Conservation (phyloP, 768 basidiomycete genomes). For the Chalciporus pseudorubinellus region DNA sequence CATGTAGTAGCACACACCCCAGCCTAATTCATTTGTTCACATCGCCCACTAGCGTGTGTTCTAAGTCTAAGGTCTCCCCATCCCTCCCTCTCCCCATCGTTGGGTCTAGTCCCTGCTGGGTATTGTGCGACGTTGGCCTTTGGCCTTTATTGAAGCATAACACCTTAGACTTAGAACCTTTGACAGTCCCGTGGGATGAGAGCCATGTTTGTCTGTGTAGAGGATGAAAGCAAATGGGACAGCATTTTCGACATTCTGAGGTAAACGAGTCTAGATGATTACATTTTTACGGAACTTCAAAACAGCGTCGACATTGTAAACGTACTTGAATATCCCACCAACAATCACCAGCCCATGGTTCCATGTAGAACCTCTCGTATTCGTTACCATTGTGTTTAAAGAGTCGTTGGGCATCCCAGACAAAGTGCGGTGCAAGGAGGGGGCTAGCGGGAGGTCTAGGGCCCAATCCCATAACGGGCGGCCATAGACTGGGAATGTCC, state of each 20-base stretch:
- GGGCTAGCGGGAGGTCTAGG: not conserved
- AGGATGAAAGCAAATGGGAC: conserved; percentile 7
- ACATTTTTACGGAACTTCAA: too few species aligned
- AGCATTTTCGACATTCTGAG: not conserved
- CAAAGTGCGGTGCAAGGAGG: conserved; percentile 13
- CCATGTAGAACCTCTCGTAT: conserved; percentile 29
- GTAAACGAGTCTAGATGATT: too few species aligned
- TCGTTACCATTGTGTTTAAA: conserved; percentile 27
- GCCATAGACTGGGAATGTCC: not conserved
- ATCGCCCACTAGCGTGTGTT: too few species aligned
- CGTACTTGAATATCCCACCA: conserved; percentile 40
- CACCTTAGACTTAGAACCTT: too few species aligned
- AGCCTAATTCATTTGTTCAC: too few species aligned
- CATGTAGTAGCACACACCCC: too few species aligned
- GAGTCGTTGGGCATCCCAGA: conserved; percentile 32
- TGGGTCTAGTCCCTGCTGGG: too few species aligned
- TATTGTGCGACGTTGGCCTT: too few species aligned
- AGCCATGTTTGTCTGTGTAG: conserved; percentile 19
- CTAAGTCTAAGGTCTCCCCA: too few species aligned
- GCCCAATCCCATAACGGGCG: conserved; percentile 9
- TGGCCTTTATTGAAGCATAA: too few species aligned
- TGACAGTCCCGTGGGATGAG: conserved; percentile 15
- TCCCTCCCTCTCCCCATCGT: too few species aligned
- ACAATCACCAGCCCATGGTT: conserved; percentile 37
- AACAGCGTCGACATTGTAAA: not conserved